A percentile compares a stretch with the other conserved stretches of the same genome.
phyloP scores from a whole-genome alignment of 148 eudicot genomes.

The Chenopodium suecicum region DNA sequence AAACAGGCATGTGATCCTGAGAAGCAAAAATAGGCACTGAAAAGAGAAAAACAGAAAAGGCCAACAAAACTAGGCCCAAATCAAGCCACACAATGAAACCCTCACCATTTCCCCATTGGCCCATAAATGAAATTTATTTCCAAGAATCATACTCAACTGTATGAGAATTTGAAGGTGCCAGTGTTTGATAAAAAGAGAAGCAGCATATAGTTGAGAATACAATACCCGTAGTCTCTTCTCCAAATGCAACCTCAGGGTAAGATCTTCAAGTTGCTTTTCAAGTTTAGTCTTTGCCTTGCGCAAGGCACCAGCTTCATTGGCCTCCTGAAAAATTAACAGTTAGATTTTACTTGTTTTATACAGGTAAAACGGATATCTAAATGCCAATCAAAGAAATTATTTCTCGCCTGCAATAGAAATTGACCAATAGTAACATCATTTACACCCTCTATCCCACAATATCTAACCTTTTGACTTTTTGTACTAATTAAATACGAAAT shows the following conservation, averaged over 20 bases:
- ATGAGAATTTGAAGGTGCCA: not conserved
- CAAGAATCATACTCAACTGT: not conserved
- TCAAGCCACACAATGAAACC: not conserved
- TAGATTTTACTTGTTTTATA: not conserved
- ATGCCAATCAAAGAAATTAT: not conserved
- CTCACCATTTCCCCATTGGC: not conserved
- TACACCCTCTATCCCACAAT: too few species aligned
- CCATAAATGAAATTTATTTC: not conserved
- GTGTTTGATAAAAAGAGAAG: not conserved
- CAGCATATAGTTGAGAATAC: slow-evolving; percentile 1
- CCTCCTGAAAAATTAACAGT: slow-evolving; percentile 55
- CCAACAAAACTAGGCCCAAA: not conserved
- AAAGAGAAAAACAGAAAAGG: not conserved
- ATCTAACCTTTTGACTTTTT: too few species aligned
- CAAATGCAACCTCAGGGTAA: slow-evolving; percentile 78
- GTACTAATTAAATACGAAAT: too few species aligned
- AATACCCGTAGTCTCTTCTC: slow-evolving; percentile 90
- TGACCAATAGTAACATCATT: too few species aligned
- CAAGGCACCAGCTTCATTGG: slow-evolving; percentile 98
- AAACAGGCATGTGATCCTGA: not conserved
- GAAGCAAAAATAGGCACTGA: not conserved
- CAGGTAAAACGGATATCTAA: not conserved
- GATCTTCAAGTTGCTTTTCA: slow-evolving; percentile 94
- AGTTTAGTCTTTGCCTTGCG: slow-evolving; percentile 89
- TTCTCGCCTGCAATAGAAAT: not conserved